Percentiles rank a stretch among this genome's conserved stretches.
phyloP scores from a whole-genome alignment of 176 grass and related monocot genomes.

The Cenchrus purpureus region DNA sequence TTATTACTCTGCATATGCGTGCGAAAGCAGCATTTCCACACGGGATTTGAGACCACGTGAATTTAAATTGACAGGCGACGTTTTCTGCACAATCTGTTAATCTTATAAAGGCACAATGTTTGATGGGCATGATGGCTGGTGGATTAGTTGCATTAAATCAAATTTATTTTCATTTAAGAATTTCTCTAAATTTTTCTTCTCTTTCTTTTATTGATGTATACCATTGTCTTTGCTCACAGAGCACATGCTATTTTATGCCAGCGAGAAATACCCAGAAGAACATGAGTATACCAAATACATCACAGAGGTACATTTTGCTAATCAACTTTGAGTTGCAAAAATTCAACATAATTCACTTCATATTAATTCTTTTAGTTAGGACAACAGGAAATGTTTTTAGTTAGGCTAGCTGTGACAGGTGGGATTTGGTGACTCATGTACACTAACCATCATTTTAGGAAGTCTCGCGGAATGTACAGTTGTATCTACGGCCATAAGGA shows the following conservation, averaged over 20 bases:
- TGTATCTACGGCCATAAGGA: neutral
- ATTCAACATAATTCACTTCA: conserved; percentile 4
- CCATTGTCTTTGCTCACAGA: conserved; percentile 63
- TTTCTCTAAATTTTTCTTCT: neutral
- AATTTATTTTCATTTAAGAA: neutral
- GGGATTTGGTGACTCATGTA: no score
- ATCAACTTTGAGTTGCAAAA: conserved; percentile 9
- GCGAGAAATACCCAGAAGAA: conserved; percentile 97
- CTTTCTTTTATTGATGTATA: conserved; percentile 26
- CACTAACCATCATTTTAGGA: neutral
- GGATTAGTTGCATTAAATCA: conserved; percentile 12
- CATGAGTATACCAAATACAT: conserved; percentile 89
- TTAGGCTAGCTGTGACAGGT: conserved; percentile 4
- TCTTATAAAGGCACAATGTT: neutral
- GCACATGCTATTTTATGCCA: conserved; percentile 99
- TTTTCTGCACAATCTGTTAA: neutral
- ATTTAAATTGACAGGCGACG: neutral
- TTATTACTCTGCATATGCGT: neutral
- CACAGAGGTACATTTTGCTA: conserved; percentile 67
- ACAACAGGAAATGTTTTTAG: neutral
- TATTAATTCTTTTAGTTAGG: neutral
- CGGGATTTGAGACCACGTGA: neutral
- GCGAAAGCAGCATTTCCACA: neutral
- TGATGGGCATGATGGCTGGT: neutral
- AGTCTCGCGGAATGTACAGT: neutral